These are phyloP conservation scores for Acrocalymma vagum DNA, from an alignment of 2,329 filamentous ascomycete genomes.

Conservation along the genomic window DNA sequence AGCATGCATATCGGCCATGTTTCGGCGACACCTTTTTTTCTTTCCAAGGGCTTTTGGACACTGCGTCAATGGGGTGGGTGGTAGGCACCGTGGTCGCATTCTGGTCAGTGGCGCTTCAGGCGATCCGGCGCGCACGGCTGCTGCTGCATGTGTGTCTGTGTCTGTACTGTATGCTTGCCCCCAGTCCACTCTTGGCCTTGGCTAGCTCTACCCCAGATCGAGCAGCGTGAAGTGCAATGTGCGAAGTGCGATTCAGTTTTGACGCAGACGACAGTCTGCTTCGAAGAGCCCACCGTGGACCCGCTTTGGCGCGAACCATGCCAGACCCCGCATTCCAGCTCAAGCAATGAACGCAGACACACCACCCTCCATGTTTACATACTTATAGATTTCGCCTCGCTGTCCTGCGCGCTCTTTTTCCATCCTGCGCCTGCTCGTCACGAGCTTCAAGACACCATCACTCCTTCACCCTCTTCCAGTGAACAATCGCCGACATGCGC, in stretches of 20 bases:
- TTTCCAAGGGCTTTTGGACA: too few species aligned
- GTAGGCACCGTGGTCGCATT: too few species aligned
- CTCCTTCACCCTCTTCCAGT: constrained; percentile 22
- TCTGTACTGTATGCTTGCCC: not conserved
- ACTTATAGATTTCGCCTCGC: constrained; percentile 39
- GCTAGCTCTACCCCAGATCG: constrained; percentile 36
- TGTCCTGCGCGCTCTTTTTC: constrained; percentile 30
- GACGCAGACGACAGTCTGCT: constrained; percentile 33
- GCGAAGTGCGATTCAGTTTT: constrained; percentile 40
- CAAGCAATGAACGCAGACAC: constrained; percentile 28
- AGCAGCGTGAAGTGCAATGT: constrained; percentile 26
- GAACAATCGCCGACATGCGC: constrained; percentile 36
- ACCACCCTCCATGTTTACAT: constrained; percentile 33
- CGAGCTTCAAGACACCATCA: constrained; percentile 22
- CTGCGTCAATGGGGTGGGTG: too few species aligned
- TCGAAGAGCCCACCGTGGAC: constrained; percentile 36
- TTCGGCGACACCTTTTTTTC: constrained; percentile 37
- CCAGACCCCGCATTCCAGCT: constrained; percentile 44
- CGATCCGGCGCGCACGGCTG: constrained; percentile 24
- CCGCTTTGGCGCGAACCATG: constrained; percentile 44
- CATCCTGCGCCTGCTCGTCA: constrained; percentile 32
- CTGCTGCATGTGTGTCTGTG: constrained; percentile 15
- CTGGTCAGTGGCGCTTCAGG: constrained; percentile 31
- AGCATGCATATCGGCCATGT: constrained; percentile 37
- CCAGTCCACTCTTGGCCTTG: constrained; percentile 18